phyloP scores from a whole-genome alignment of 176 grass and related monocot genomes.

The Musa acuminata region DNA sequence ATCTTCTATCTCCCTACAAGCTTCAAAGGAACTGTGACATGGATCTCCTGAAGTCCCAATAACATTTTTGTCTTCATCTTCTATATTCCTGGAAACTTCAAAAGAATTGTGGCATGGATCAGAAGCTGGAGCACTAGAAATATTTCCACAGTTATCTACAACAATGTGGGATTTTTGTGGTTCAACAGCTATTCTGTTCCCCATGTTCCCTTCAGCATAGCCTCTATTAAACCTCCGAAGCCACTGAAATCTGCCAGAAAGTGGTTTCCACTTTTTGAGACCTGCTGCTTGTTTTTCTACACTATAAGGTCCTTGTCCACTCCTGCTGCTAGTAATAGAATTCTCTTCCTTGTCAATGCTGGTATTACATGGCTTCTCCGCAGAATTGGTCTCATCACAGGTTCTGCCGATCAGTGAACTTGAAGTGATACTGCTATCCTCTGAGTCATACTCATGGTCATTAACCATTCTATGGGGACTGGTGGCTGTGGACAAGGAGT shows the following conservation, averaged over 20 bases:
- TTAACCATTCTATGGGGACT: conserved; percentile 18
- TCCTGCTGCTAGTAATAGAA: not conserved
- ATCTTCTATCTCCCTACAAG: not conserved
- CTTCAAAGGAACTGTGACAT: not conserved
- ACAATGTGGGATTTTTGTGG: not conserved
- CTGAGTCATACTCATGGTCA: conserved; percentile 27
- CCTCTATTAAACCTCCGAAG: conserved; percentile 59
- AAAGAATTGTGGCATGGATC: conserved; percentile 23
- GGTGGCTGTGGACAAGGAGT: conserved; percentile 16
- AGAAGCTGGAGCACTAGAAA: conserved; percentile 11
- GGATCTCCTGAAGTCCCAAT: not conserved
- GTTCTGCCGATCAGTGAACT: conserved; percentile 26
- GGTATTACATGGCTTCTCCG: conserved; percentile 17
- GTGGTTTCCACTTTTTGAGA: conserved; percentile 51
- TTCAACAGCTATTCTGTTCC: conserved; percentile 31
- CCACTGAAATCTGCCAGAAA: conserved; percentile 75
- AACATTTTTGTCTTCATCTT: not conserved
- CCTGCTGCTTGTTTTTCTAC: conserved; percentile 3
- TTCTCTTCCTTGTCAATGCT: conserved; percentile 8
- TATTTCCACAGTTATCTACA: conserved; percentile 15
- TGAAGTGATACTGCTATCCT: conserved; percentile 16
- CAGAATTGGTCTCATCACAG: conserved; percentile 26
- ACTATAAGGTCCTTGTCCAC: not conserved
- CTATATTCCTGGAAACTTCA: not conserved
- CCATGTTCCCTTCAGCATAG: conserved; percentile 28